Evolutionary conservation across 139 green algal genomes (phyloP), one percentile per base, ranked within the genome.

Genomic region (Tetratostichococcus sp.): DNA sequence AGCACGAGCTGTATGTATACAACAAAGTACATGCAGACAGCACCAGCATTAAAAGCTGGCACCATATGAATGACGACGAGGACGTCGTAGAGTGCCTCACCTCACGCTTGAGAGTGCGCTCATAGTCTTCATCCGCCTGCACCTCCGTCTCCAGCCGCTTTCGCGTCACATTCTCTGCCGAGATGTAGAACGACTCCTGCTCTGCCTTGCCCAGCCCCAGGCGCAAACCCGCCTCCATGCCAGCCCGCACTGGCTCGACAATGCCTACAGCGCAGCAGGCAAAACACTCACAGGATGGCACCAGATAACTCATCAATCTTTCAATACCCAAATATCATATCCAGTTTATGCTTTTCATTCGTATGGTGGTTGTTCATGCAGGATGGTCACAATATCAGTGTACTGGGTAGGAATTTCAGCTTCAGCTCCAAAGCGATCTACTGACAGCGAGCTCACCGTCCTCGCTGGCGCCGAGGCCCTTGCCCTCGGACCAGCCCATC

Each of bases 151-250:
- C 90, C 31, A 97, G 79, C 65, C 81, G 82, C 71, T 85, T 88
- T 22, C 93, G 85, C 28, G 84, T 74, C 0, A 96, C 76, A 30
- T 89, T 85, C 65, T 93, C 91, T 31, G 87, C 88, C 19, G 79
- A 77, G 0, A 87, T 95, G 87, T 89, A 95, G 62, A 86, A 79
- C 58, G 90, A 75, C 58, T 97, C 92, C 80, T 94, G 67, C 82
- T 92, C 79, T 70, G 88, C 80, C 80, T 96, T 95, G 67, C 93
- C 93, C 32, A 97, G 73, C 0, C 93, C 93, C 42, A 95, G 77
- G 4, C 90, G 80, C 22, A 87, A 74, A 33, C 88, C 86, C 1
- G 85, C 86, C 8, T 96, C 85, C 23, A 93, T 72, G 8, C 85
- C 89, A 0, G 75, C 78, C 0, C 72, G 33, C 0, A 97, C 73